A percentile compares a stretch with the other conserved stretches of the same genome.
phyloP scores from a whole-genome alignment of 2,329 filamentous ascomycete species.

The Sarocladium kiliense region DNA sequence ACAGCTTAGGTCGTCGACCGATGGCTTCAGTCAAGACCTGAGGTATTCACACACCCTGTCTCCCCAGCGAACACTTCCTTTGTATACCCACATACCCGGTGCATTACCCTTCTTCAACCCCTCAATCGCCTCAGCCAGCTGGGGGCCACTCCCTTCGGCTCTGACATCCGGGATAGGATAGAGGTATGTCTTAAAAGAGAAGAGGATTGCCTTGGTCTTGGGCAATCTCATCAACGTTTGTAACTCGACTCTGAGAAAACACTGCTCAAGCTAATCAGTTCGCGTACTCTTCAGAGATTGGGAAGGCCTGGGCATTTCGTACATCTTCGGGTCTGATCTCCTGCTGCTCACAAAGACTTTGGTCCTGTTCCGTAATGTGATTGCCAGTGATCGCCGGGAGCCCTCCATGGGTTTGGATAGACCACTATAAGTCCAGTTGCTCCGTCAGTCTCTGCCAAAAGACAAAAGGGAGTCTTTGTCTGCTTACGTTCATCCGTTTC shows the following conservation, averaged over 20 bases:
- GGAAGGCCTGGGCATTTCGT: constrained; percentile 8
- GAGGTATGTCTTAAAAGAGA: constrained; percentile 52
- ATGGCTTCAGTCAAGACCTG: constrained; percentile 23
- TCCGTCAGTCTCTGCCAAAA: too few relatives aligned
- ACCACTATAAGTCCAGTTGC: constrained; percentile 41
- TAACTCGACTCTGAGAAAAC: constrained; percentile 40
- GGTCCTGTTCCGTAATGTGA: constrained; percentile 22
- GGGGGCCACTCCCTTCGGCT: constrained; percentile 39
- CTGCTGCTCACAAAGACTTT: constrained; percentile 19
- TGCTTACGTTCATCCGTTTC: constrained; percentile 43
- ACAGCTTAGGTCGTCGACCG: too few relatives aligned
- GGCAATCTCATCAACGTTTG: constrained; percentile 48
- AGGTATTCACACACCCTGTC: constrained; percentile 41
- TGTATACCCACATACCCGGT: constrained; percentile 49
- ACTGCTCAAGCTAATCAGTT: constrained; percentile 17
- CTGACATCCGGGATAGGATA: constrained; percentile 44
- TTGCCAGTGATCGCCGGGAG: constrained; percentile 34
- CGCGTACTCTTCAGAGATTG: not conserved
- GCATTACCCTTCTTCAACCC: constrained; percentile 45
- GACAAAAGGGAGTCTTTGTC: too few relatives aligned
- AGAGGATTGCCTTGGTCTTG: constrained; percentile 39
- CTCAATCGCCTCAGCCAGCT: constrained; percentile 48
- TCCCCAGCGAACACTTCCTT: constrained; percentile 43
- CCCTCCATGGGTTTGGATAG: constrained; percentile 35
- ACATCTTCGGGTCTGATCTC: constrained; percentile 34